phyloP scores from a whole-genome alignment of 805 yeast genomes.

The Metschnikowia proteae region DNA sequence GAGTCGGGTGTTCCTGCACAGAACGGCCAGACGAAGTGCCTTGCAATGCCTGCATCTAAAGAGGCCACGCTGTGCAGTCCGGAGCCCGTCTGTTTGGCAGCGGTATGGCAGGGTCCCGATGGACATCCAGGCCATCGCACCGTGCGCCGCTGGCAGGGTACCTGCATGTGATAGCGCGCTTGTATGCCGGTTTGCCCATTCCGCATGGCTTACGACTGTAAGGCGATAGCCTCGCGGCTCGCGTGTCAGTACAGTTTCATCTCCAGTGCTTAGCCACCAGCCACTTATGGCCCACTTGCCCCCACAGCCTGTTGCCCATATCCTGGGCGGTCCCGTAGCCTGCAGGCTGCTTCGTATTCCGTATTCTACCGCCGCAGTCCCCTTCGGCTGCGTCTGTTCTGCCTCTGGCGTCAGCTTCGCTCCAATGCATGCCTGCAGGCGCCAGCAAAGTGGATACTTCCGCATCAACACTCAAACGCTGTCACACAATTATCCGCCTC shows the following conservation, averaged over 20 bases:
- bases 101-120: too few relatives aligned
- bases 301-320: too few relatives aligned
- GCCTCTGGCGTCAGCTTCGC: background rate
- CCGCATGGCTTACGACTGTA: background rate
- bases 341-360: background rate
- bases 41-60: too few relatives aligned
- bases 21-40: too few relatives aligned
- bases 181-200: background rate
- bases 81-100: too few relatives aligned
- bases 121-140: background rate
- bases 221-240: background rate
- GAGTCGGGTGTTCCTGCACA: too few relatives aligned
- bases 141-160: background rate
- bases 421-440: constrained; percentile 5
- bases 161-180: background rate
- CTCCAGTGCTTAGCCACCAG: background rate
- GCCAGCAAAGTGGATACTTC: background rate
- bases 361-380: background rate
- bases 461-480: background rate
- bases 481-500: background rate
- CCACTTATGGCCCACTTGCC: background rate
- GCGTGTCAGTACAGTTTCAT: background rate
- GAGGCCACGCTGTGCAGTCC: too few relatives aligned
- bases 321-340: too few relatives aligned
- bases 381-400: background rate